Base-by-base conservation (phyloP, 1,284 basidiomycete genomes). In the Pseudozyma hubeiensis region DNA sequence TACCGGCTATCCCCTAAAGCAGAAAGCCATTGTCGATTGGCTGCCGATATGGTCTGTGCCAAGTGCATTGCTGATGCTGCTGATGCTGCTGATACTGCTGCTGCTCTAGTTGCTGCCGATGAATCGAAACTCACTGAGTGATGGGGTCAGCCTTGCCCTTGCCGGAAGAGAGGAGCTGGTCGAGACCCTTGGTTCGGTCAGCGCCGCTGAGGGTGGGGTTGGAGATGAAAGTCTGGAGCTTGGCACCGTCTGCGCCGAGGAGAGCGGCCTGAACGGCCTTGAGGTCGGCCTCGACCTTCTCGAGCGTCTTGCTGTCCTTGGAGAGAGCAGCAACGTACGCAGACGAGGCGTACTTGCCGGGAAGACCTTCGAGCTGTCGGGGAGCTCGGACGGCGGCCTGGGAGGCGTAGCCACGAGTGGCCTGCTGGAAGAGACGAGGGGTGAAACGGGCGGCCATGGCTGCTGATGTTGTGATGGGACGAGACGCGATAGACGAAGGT, bases 261-360 rank as follows among this genome's bases (percentile, higher is more conserved):
- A 85, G 81, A 56, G 79, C 64, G 33, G 77, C 46, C 58, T 78
- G 64, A 59, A 86, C 75, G 43, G 76, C 70, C 83, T 87, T 87
- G 77, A 99, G 90, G 85, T 98, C 96, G 41, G 88, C 81, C 75
- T 84, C 83, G 53, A 85, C 79, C 73, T 79, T 79, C 46, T 77
- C 60, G 51, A 85, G 78, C 34, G 80, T 81, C 79, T 84, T 85
- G 71, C 61, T 78, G 79, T 84, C 80, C 87, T 94, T 92, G 81
- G 90, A 88, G 83, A 94, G 90, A 17, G 97, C 94, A 57, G 96
- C 96, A 56, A 91, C 90, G 87, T 93, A 99, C 75, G 93, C 89
- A 31, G 97, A 96, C 65, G 92, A 91, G 72, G 97, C 96, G 87
- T 99, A 99, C 87, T 97, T 98, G 85, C 89, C 81, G 37, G 81